Percentiles rank a stretch among this genome's conserved stretches.
These are phyloP conservation scores for Coniochaeta sp. DNA, from an alignment of 2,329 filamentous ascomycete species.

Conservation along the genomic window DNA sequence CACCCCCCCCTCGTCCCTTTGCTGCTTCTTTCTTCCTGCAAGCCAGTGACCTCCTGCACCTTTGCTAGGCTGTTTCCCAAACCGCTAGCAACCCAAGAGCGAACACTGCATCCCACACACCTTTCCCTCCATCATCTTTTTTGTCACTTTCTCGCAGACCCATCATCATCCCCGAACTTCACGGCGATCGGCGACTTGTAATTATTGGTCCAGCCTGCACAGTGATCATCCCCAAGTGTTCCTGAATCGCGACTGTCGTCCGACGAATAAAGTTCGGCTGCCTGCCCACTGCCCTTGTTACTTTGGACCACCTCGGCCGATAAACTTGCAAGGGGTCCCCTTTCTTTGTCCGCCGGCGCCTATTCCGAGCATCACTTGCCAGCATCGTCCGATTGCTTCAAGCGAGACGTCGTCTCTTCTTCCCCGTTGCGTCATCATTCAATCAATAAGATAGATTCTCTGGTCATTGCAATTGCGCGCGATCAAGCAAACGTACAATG, in stretches of 20 bases:
- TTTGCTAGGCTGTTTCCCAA: neutral
- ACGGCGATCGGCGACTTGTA: neutral
- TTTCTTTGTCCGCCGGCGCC: neutral
- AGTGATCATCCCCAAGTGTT: neutral
- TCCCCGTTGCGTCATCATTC: constrained; percentile 3
- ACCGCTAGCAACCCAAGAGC: neutral
- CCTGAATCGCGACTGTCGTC: neutral
- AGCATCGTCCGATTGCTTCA: neutral
- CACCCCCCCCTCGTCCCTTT: neutral
- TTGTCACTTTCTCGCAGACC: neutral
- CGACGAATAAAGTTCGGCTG: neutral
- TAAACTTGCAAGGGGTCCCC: neutral
- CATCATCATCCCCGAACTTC: neutral
- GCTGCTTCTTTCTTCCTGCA: neutral
- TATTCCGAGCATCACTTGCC: neutral
- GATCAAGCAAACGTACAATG: constrained; percentile 21
- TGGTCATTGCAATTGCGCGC: constrained; percentile 1
- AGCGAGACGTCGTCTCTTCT: neutral
- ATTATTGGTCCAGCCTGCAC: neutral
- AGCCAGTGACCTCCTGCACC: neutral
- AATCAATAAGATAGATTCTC: constrained; percentile 4
- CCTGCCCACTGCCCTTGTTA: neutral
- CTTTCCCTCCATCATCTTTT: neutral
- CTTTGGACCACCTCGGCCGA: neutral
- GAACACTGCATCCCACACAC: neutral